Percentiles rank a stretch among this genome's conserved stretches.
Conservation (phyloP, 1,284 basidiomycete species). For the Schizophyllum amplum region DNA sequence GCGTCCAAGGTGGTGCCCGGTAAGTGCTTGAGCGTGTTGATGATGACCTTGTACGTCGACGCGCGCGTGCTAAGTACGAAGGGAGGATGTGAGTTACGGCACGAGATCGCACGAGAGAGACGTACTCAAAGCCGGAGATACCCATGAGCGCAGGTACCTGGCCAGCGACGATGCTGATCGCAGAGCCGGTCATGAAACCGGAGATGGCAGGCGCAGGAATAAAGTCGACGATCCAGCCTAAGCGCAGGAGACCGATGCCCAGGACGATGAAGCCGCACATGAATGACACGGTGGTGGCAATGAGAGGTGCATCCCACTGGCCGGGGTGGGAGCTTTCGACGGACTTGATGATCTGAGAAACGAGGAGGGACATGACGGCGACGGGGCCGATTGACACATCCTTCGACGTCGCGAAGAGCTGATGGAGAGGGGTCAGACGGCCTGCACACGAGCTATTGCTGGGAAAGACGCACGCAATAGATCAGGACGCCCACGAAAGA, state of each 20-base stretch:
- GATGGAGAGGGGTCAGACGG: slow-evolving; percentile 6
- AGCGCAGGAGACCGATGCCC: slow-evolving; percentile 79
- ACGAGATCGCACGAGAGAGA: slow-evolving; percentile 10
- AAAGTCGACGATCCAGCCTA: slow-evolving; percentile 96
- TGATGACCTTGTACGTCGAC: slow-evolving; percentile 82
- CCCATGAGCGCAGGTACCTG: slow-evolving; percentile 87
- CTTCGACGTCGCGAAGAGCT: slow-evolving; percentile 91
- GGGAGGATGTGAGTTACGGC: not conserved
- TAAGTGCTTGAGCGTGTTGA: slow-evolving; percentile 85
- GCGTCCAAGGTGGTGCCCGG: slow-evolving; percentile 72
- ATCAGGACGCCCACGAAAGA: slow-evolving; percentile 85
- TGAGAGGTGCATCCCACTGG: slow-evolving; percentile 59
- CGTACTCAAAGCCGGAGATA: slow-evolving; percentile 73
- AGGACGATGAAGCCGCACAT: slow-evolving; percentile 90
- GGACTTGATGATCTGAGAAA: slow-evolving; percentile 69
- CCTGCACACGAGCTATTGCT: slow-evolving; percentile 11
- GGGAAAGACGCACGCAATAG: slow-evolving; percentile 54
- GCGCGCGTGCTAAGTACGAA: slow-evolving; percentile 65
- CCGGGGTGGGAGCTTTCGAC: slow-evolving; percentile 48
- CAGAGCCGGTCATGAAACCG: slow-evolving; percentile 90
- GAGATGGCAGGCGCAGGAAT: slow-evolving; percentile 89
- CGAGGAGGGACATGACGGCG: slow-evolving; percentile 94
- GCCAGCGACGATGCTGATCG: slow-evolving; percentile 79
- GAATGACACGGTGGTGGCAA: slow-evolving; percentile 84
- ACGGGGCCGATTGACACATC: slow-evolving; percentile 95